Evolutionary conservation across 148 eudicot genomes (phyloP), one percentile per base, ranked within the genome.

Genomic region (Bassia scoparia): DNA sequence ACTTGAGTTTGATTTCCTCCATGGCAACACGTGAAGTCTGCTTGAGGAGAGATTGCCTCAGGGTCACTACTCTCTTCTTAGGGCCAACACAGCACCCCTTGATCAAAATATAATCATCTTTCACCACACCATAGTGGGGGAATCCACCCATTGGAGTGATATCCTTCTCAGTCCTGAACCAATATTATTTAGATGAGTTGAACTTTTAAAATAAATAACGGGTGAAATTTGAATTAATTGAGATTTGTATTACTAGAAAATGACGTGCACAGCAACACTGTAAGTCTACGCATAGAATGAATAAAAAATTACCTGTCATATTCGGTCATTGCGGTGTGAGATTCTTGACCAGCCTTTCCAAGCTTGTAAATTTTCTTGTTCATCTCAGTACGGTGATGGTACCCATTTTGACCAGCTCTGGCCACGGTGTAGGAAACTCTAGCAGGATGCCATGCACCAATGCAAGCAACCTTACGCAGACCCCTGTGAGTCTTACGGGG

Each of bases 111-210:
- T 87, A 93, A 68, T 93, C 96, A 35, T 90, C 98, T 80, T 93
- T 93, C 46, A 93, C 96, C 49, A 87, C 80, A 83, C 94, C 98
- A 27, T 93, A 93, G 79, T 90, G 98, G 29, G 94, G 89, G 86
- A 93, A 93, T n/a, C 98, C 98, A 77, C 98, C 98, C 84, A 93
- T 86, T 1, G 98, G 98, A 24, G 96, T 93, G 15, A 89, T 86
- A 54, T 90, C 90, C 72, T 93, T 93, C 86, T 90, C 96, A 2
- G 97, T 93, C 85, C 98, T 93, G 86, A 64, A 35, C 15, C 11
- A 74, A 15, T 16, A 58, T 2, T 21, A 30, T n/a, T n/a, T n/a
- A n/a, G n/a, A n/a, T n/a, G n/a, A n/a, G n/a, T n/a, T n/a, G n/a
- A n/a, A n/a, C n/a, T n/a, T n/a, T n/a, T n/a, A n/a, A n/a, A n/a